Evolutionary conservation across 208 protist genomes (phyloP).

Genomic region (Acanthamoeba culbertsoni): DNA sequence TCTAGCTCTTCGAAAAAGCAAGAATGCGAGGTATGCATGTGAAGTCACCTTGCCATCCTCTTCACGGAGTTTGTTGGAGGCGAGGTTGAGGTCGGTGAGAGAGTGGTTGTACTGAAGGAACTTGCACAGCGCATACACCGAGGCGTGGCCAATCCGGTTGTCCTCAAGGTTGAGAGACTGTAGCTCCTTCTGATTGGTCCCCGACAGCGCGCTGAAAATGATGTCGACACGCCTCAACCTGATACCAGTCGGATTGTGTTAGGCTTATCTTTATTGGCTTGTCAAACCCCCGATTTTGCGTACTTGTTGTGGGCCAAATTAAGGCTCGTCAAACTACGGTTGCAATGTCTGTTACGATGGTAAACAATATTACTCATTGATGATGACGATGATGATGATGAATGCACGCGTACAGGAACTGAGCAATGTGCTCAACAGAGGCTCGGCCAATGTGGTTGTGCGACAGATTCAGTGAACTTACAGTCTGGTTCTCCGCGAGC

Average conservation of each 20-base stretch:
- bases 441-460: not conserved
- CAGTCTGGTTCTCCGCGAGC: not conserved
- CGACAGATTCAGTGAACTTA: not conserved
- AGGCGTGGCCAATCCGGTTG: conserved; percentile 8
- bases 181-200: conserved; percentile 15
- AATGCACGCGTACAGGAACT: not conserved
- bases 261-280: no score
- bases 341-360: not conserved
- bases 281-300: not conserved
- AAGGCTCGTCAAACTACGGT: not conserved
- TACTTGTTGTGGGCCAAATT: conserved; percentile 19
- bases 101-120: conserved; percentile 42
- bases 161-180: conserved; percentile 1
- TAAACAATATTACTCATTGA: not conserved
- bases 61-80: not conserved
- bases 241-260: no score
- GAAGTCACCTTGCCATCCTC: not conserved
- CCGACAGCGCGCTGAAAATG: conserved; percentile 45
- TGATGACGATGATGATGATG: not conserved
- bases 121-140: conserved; percentile 28
- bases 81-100: conserved; percentile 26
- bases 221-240: not conserved
- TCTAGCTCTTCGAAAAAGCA: not conserved
- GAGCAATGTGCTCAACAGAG: conserved; percentile 28
- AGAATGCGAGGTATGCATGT: not conserved